phyloP scores from a whole-genome alignment of 2,329 filamentous ascomycete genomes.

The Dissoconium aciculare region DNA sequence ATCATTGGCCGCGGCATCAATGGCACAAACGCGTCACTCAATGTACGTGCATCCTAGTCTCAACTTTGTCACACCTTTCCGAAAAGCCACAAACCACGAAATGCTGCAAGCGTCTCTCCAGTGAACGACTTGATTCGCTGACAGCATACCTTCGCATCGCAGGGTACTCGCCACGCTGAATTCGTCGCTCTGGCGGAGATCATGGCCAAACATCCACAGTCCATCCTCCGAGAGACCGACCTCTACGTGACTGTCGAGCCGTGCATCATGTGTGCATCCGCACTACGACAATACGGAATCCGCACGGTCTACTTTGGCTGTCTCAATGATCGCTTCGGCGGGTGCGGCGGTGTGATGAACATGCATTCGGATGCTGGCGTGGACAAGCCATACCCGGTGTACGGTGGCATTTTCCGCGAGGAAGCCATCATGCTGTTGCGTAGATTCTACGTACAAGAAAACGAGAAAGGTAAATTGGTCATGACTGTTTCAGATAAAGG shows the following conservation, averaged over 20 bases:
- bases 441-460: slow-evolving; percentile 95
- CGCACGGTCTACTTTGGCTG: slow-evolving; percentile 88
- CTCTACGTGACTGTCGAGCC: slow-evolving; percentile 97
- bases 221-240: slow-evolving; percentile 56
- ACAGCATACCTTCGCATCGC: too few species aligned
- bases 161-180: slow-evolving; percentile 90
- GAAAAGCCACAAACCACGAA: too few species aligned
- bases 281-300: slow-evolving; percentile 76
- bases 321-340: slow-evolving; percentile 91
- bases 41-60: slow-evolving; percentile 30
- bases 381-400: slow-evolving; percentile 64
- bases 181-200: slow-evolving; percentile 69
- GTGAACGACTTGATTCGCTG: slow-evolving; percentile 2
- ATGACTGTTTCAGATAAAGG: not conserved
- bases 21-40: slow-evolving; percentile 78
- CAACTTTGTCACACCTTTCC: too few species aligned
- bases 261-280: slow-evolving; percentile 95
- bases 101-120: slow-evolving; percentile 1
- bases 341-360: slow-evolving; percentile 82
- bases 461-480: slow-evolving; percentile 57
- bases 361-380: slow-evolving; percentile 64
- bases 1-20: slow-evolving; percentile 91
- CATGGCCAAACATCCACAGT: slow-evolving; percentile 48
- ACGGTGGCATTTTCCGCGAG: slow-evolving; percentile 76
- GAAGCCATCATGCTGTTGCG: slow-evolving; percentile 86